Conservation (phyloP, 371 early-diverging fungal genomes). For the Apophysomyces sp. region DNA sequence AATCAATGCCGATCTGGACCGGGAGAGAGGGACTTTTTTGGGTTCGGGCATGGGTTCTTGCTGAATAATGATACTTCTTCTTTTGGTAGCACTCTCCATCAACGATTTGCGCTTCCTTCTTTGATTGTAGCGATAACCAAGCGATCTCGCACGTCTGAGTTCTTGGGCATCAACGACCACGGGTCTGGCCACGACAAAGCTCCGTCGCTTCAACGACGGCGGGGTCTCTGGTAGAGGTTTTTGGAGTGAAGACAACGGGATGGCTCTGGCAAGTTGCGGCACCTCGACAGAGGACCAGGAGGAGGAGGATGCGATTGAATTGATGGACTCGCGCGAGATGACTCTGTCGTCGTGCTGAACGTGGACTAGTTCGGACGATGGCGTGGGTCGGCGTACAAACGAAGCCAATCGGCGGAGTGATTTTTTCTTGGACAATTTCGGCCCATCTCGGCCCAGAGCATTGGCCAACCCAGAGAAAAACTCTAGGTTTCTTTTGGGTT, state of each 20-base stretch:
- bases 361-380: not conserved
- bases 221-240: constrained; percentile 29
- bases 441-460: not conserved
- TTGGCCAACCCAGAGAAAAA: constrained; percentile 1
- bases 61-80: constrained; percentile 19
- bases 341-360: not conserved
- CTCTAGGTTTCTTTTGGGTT: not conserved
- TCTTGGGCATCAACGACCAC: constrained; percentile 22
- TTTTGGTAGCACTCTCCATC: constrained; percentile 39
- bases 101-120: constrained; percentile 37
- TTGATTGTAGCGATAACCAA: constrained; percentile 19
- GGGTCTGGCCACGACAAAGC: constrained; percentile 18
- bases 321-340: constrained; percentile 24
- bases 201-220: constrained; percentile 19
- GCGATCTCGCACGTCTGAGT: constrained; percentile 18
- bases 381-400: not conserved
- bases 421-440: constrained; percentile 6
- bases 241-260: constrained; percentile 4
- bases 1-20: constrained; percentile 30
- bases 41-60: constrained; percentile 5
- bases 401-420: constrained; percentile 7
- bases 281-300: constrained; percentile 33
- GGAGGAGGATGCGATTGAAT: constrained; percentile 25
- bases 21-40: constrained; percentile 12
- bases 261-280: constrained; percentile 8